Evolutionary conservation across 129 eudicot genomes (phyloP).

Genomic region (Smallanthus sonchifolius): DNA sequence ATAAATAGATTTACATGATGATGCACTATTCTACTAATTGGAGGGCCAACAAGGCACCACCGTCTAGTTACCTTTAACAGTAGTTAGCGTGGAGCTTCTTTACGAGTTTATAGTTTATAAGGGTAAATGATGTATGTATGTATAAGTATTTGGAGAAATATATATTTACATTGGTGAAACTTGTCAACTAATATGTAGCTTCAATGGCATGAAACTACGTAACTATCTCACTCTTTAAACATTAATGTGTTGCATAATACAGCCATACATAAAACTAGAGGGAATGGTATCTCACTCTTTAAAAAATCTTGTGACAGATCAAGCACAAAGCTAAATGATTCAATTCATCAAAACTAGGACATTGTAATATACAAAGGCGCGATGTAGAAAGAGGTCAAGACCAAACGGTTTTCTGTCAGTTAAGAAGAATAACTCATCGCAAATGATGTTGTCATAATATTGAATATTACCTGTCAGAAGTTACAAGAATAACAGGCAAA

Average conservation of each 20-base stretch:
- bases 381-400: not conserved
- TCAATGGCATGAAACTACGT: not conserved
- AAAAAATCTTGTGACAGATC: not conserved
- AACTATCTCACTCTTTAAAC: slow-evolving; percentile 1
- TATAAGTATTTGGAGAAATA: not conserved
- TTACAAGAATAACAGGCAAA: slow-evolving; percentile 71
- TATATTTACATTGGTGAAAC: not conserved
- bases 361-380: not conserved
- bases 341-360: not conserved
- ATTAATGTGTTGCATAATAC: not conserved
- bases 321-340: not conserved
- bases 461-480: slow-evolving; percentile 75
- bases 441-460: not conserved
- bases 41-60: not conserved
- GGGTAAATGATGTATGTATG: not conserved
- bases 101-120: slow-evolving; percentile 1
- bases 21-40: slow-evolving; percentile 3
- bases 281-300: not conserved
- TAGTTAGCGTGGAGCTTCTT: not conserved
- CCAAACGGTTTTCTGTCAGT: not conserved
- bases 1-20: slow-evolving; percentile 1
- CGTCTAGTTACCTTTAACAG: not conserved
- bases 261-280: not conserved
- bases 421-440: not conserved
- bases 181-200: not conserved